Evolutionary conservation across 306 rosid genomes (phyloP).

Genomic region (Dalbergia cochinchinensis): DNA sequence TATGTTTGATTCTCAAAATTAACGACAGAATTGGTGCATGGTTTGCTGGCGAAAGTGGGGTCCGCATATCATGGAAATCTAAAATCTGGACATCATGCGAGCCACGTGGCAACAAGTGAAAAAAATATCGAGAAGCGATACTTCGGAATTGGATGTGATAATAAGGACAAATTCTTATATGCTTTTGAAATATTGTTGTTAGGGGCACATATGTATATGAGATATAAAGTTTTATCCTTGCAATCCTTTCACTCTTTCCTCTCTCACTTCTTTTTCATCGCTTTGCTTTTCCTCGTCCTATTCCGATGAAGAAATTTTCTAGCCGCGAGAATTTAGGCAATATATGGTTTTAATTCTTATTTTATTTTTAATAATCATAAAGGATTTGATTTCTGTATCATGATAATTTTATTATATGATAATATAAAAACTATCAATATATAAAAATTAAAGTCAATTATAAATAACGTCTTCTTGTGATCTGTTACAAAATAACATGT

Average conservation of each 20-base stretch:
- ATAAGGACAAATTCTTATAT: neutral
- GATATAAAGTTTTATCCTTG: neutral
- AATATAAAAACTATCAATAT: too few relatives aligned
- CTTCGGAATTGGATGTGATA: conserved; percentile 39
- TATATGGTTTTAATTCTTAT: neutral
- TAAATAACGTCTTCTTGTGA: too few relatives aligned
- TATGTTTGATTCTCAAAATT: conserved; percentile 34
- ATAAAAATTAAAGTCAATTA: too few relatives aligned
- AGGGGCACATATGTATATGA: neutral
- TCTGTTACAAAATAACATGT: too few relatives aligned
- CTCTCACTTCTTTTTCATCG: too few relatives aligned
- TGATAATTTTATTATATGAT: too few relatives aligned
- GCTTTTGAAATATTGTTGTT: neutral
- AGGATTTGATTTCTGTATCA: too few relatives aligned
- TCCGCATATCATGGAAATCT: conserved; percentile 37
- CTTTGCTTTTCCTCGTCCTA: too few relatives aligned
- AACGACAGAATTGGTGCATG: conserved; percentile 29
- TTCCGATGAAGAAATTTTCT: too few relatives aligned
- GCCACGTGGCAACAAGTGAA: conserved; percentile 52
- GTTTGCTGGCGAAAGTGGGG: conserved; percentile 34
- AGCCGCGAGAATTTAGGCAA: too few relatives aligned
- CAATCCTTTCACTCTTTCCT: neutral
- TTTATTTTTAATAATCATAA: too few relatives aligned
- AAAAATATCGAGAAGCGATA: conserved; percentile 31
- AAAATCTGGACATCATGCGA: neutral